Evolutionary conservation across 2,329 filamentous ascomycete species (phyloP), one percentile per base, ranked within the genome.

Genomic region (Ceratocystis eucalypticola): DNA sequence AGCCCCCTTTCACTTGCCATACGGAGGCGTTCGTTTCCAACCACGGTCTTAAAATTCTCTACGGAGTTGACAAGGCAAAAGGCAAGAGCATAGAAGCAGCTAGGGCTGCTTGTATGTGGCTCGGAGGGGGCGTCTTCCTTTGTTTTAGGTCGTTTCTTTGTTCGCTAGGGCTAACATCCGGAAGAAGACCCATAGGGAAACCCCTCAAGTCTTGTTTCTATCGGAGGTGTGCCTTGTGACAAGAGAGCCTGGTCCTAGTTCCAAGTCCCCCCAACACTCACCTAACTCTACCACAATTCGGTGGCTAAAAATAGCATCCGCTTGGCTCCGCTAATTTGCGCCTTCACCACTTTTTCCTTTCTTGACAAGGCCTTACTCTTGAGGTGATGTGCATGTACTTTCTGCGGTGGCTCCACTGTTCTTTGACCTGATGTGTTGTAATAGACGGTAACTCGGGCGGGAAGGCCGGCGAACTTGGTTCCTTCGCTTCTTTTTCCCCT

Each of bases 321-420:
- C 53, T 17, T 10, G 28, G 28, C 53, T 59, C 53, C 53, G 53
- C 53, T 33, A 37, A 59, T 59, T 59, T 59, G 53, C 53, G 53
- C 53, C 25, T 37, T 59, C 28, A 59, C 53, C 12, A 25, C 3
- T 59, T 59, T 22, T 59, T 7, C 7, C 15, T 57, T 57, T 59
- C 25, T 33, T 59, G 48, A 53, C 48, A 15, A 12, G 20, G 20
- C 48, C 48, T 53, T 53, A 53, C n/a, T 50, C n/a, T 22, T 50
- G 46, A 4, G 22, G n/a, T 57, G 25, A 64, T 64, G 45, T 64
- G 30, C 46, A 53, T 50, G n/a, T 53, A 8, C 28, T 30, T 57
- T 30, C 37, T 59, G 17, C 10, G 28, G 6, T 59, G 15, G 33
- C 53, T 59, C 53, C 53, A 59, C 53, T 59, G 53, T 37, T 59